Percentiles rank a stretch among this genome's conserved stretches.
These are phyloP conservation scores for Mesotaenium endlicherianum DNA, from an alignment of 139 green algal species.

Conservation along the genomic window DNA sequence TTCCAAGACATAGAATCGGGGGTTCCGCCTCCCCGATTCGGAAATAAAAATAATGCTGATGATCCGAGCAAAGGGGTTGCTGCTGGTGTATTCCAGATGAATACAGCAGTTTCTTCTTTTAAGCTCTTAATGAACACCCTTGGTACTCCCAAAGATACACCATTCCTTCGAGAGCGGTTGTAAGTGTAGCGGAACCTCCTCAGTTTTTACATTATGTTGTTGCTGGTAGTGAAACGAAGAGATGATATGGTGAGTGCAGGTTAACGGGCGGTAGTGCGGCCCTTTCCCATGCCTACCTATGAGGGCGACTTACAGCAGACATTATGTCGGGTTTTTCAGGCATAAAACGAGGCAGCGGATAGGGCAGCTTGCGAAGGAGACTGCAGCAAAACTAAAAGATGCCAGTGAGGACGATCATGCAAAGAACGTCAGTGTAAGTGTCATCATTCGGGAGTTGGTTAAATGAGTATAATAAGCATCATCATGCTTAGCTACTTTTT, in stretches of 20 bases:
- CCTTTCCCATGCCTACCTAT: background rate
- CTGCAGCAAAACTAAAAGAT: constrained; percentile 38
- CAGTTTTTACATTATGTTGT: background rate
- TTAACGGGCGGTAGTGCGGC: background rate
- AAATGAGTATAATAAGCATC: background rate
- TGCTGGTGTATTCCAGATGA: constrained; percentile 57
- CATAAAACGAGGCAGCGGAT: constrained; percentile 50
- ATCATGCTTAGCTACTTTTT: background rate
- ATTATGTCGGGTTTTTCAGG: constrained; percentile 14
- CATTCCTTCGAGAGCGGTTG: constrained; percentile 45
- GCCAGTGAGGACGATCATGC: constrained; percentile 28
- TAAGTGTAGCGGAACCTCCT: constrained; percentile 1
- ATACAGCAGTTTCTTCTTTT: constrained; percentile 48
- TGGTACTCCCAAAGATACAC: constrained; percentile 55
- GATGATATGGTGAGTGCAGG: background rate
- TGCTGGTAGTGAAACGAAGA: background rate
- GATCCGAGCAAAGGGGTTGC: constrained; percentile 29
- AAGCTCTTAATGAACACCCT: constrained; percentile 48
- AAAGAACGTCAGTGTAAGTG: constrained; percentile 26
- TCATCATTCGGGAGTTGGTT: background rate
- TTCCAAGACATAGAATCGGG: constrained; percentile 28
- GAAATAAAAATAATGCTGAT: background rate
- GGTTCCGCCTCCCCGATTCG: background rate
- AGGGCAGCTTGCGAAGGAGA: constrained; percentile 47
- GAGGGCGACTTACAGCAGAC: background rate